Percentiles rank a stretch among this genome's conserved stretches.
Evolutionary conservation across 2,329 filamentous ascomycete species (phyloP).

Genomic region (Fusarium oxysporum): DNA sequence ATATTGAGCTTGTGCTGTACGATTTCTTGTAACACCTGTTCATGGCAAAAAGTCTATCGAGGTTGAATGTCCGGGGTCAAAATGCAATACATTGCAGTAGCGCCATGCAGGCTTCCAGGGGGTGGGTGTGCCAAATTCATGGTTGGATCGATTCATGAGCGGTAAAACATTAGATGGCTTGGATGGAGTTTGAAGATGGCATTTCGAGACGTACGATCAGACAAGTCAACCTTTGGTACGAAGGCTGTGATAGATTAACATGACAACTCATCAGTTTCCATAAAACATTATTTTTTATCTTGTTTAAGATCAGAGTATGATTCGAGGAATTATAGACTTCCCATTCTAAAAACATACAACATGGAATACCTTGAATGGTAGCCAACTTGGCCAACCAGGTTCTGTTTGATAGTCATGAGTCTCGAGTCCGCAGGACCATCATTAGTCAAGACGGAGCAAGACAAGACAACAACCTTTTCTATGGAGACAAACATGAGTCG

Average conservation of each 20-base stretch:
- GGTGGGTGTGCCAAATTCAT: constrained; percentile 30
- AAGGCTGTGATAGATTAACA: constrained; percentile 1
- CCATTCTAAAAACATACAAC: not conserved
- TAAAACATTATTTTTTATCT: not conserved
- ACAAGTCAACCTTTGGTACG: not conserved
- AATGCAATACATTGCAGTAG: constrained; percentile 41
- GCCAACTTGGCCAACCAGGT: not conserved
- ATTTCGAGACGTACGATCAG: constrained; percentile 21
- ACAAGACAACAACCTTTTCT: not conserved
- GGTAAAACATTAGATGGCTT: constrained; percentile 27
- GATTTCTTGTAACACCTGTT: not conserved
- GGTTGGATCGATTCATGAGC: constrained; percentile 6
- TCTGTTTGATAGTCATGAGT: not conserved
- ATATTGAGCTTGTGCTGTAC: not conserved
- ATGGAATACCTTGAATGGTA: not conserved
- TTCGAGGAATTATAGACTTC: not conserved
- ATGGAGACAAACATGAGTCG: constrained; percentile 13
- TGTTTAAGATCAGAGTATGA: not conserved
- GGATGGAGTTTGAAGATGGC: constrained; percentile 28
- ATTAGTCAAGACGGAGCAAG: not conserved
- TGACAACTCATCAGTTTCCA: not conserved
- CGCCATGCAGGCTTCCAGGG: constrained; percentile 37
- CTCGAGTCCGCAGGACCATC: not conserved
- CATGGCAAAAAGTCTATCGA: constrained; percentile 16
- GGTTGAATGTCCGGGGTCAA: constrained; percentile 24